Percentiles rank a stretch among this genome's conserved stretches.
phyloP scores from a whole-genome alignment of 116 monocot species.

The Iris pallida region DNA sequence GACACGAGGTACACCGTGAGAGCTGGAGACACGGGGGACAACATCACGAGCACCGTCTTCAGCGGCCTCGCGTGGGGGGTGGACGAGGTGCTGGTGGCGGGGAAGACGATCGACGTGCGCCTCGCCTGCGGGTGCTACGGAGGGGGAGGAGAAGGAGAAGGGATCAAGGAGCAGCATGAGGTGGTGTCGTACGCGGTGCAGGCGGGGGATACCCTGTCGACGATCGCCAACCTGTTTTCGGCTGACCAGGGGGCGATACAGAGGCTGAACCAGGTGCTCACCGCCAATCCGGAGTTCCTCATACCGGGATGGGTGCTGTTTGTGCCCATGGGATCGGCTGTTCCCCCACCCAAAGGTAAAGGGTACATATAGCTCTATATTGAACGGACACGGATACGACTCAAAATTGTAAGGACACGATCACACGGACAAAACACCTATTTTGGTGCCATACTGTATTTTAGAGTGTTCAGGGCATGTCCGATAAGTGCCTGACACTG shows the following conservation, averaged over 20 bases:
- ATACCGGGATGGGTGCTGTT: constrained; percentile 33
- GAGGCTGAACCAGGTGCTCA: constrained; percentile 18
- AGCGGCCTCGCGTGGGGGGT: constrained; percentile 33
- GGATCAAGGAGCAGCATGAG: background rate
- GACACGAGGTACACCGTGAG: constrained; percentile 25
- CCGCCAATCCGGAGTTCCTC: constrained; percentile 20
- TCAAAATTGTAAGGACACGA: background rate
- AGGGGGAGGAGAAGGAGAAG: background rate
- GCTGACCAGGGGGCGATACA: constrained; percentile 17
- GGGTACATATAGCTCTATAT: too few relatives aligned
- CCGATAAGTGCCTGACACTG: too few relatives aligned
- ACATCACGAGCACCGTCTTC: constrained; percentile 13
- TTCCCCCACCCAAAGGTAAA: constrained; percentile 4
- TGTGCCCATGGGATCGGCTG: constrained; percentile 29
- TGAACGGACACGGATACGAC: background rate
- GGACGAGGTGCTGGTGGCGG: background rate
- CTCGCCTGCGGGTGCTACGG: constrained; percentile 26
- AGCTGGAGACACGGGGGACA: constrained; percentile 9
- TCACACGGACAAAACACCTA: background rate
- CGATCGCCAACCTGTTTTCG: constrained; percentile 16
- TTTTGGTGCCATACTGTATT: too few relatives aligned
- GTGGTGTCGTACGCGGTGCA: constrained; percentile 41
- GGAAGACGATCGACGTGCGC: constrained; percentile 6
- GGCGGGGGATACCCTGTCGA: constrained; percentile 26
- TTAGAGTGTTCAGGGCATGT: too few relatives aligned